A percentile compares a stretch with the other conserved stretches of the same genome.
These are phyloP conservation scores for Dactylellina leptospora DNA, from an alignment of 2,329 filamentous ascomycete species.

Conservation along the genomic window DNA sequence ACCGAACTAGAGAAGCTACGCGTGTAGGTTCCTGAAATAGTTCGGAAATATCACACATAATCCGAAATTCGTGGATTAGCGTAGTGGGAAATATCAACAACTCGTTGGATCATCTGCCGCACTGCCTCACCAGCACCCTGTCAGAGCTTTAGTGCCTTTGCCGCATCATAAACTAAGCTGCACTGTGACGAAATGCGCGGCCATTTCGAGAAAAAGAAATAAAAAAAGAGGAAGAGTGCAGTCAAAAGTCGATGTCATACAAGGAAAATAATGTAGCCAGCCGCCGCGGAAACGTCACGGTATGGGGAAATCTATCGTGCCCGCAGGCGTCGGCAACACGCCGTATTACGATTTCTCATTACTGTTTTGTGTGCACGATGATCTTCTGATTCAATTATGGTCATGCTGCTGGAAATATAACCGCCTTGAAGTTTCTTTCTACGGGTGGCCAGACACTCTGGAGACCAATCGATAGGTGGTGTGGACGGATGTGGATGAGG, in stretches of 20 bases:
- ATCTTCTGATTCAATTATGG: constrained; percentile 42
- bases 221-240: neutral
- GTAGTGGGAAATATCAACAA: neutral
- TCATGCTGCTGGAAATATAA: constrained; percentile 34
- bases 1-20: neutral
- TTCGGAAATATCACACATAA: neutral
- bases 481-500: constrained; percentile 17
- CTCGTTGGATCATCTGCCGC: neutral
- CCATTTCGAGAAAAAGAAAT: constrained; percentile 9
- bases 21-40: neutral
- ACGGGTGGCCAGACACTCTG: constrained; percentile 31
- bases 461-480: constrained; percentile 29
- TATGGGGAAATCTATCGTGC: neutral
- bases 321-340: constrained; percentile 19
- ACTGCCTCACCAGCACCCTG: neutral
- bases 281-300: constrained; percentile 5
- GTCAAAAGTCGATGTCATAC: constrained; percentile 10
- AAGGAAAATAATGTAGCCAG: neutral
- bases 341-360: constrained; percentile 21
- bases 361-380: constrained; percentile 14
- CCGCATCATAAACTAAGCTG: constrained; percentile 37
- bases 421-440: constrained; percentile 13
- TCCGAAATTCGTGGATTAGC: neutral
- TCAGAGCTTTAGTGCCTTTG: neutral
- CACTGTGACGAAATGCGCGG: constrained; percentile 32